Base-by-base conservation (phyloP, 2,329 filamentous ascomycete species). In the Penicillium sp. region DNA sequence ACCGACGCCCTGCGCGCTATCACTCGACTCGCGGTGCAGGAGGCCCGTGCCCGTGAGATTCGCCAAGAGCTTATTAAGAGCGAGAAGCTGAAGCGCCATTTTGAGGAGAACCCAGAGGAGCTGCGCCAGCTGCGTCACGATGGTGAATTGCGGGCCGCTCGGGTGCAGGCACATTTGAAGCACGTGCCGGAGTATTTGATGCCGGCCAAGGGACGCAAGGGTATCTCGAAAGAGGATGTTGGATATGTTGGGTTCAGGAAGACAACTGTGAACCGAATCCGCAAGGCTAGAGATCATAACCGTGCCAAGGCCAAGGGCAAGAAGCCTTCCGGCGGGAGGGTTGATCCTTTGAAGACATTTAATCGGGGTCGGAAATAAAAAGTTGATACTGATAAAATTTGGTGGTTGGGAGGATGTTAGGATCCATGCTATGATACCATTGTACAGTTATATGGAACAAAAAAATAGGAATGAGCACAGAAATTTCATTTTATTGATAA, bases 61-160 rank as follows among this genome's bases (percentile, higher is more conserved):
- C 85, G 91, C 53, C 88, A 93, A 72, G 95, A 98, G 74, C 82
- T 99, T 13, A 82, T 97, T 67, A 96, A 96, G 78, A 93, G 89
- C 63, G 93, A 98, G 71, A 97, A 96, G 77, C 80, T 99, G 54
- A 93, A 95, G 76, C 85, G 92, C 51, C 92, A 98, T 80, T 99
- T 98, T 69, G 95, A 98, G 72, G 95, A 99, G 75, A 97, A 99
- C 73, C 95, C 95, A 0, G 87, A 89, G 31, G 93, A 98, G 71
- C 78, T 98, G 62, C 85, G 87, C 37, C 92, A 96, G 72, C 81
- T 98, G 64, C 86, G 93, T 26, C 95, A 99, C 72, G 95, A 99
- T 72, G 88, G 88, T 37, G 93, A 97, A 73, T 81, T 96, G 55
- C 85, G 92, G 59, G 88, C 92, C 25, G 91, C 93, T 14, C 82